These are phyloP conservation scores for Aureoboletus auriporus DNA, from an alignment of 768 basidiomycete genomes.

Conservation along the genomic window DNA sequence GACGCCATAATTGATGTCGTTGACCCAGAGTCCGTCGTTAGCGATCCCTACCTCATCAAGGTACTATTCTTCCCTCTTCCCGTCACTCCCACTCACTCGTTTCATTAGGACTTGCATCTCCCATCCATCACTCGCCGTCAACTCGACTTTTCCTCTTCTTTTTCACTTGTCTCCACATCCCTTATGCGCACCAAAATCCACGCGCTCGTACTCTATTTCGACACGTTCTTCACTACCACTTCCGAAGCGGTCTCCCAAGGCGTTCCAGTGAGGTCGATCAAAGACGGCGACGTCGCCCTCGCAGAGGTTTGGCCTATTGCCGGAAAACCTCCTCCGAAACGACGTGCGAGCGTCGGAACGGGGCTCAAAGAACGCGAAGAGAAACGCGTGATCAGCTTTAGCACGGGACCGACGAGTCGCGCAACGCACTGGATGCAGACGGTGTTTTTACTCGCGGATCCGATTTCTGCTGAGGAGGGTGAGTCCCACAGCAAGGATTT, in stretches of 20 bases:
- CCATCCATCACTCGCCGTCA: slow-evolving; percentile 59
- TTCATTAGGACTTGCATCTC: slow-evolving; percentile 69
- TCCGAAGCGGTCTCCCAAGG: slow-evolving; percentile 51
- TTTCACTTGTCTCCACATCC: slow-evolving; percentile 63
- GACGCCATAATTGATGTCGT: slow-evolving; percentile 87
- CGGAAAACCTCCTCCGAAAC: slow-evolving; percentile 54
- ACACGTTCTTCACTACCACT: slow-evolving; percentile 79
- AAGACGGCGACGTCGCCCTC: slow-evolving; percentile 55
- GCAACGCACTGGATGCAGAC: slow-evolving; percentile 99
- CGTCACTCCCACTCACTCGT: neutral
- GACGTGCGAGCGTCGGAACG: slow-evolving; percentile 54
- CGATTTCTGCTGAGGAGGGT: slow-evolving; percentile 76
- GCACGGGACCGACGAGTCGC: slow-evolving; percentile 82
- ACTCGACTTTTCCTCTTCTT: slow-evolving; percentile 76
- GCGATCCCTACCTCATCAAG: slow-evolving; percentile 62
- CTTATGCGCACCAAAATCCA: slow-evolving; percentile 62
- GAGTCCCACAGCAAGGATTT: slow-evolving; percentile 13
- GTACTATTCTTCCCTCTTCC: slow-evolving; percentile 31
- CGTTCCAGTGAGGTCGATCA: slow-evolving; percentile 51
- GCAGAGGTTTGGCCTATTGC: slow-evolving; percentile 81
- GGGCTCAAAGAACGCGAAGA: slow-evolving; percentile 38
- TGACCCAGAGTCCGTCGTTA: slow-evolving; percentile 57
- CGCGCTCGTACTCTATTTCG: slow-evolving; percentile 89
- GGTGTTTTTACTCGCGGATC: slow-evolving; percentile 77
- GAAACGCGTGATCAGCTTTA: slow-evolving; percentile 62